These are phyloP conservation scores for Scopulariopsis brevicaulis DNA, from an alignment of 2,329 filamentous ascomycete genomes.

Conservation along the genomic window DNA sequence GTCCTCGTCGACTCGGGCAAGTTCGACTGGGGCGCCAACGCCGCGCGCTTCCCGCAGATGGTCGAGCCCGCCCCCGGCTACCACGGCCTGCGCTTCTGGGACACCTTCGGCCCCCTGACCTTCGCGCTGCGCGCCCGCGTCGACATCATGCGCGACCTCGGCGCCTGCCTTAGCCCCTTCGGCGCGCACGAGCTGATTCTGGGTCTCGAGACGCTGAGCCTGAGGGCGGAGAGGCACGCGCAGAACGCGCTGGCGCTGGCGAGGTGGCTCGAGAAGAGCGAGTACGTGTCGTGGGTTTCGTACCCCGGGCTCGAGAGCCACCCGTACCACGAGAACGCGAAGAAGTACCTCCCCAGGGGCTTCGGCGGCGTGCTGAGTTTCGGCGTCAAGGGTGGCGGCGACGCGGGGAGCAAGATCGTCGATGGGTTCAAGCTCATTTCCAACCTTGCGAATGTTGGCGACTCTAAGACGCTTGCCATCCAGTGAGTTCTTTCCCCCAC, in stretches of 20 bases:
- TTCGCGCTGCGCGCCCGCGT: slow-evolving; percentile 82
- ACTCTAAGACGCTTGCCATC: slow-evolving; percentile 89
- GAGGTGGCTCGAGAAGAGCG: slow-evolving; percentile 70
- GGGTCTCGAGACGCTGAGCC: slow-evolving; percentile 78
- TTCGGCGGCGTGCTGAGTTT: slow-evolving; percentile 89
- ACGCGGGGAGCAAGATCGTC: slow-evolving; percentile 77
- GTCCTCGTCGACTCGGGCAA: slow-evolving; percentile 81
- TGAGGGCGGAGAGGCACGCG: slow-evolving; percentile 79
- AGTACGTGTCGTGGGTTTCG: slow-evolving; percentile 83
- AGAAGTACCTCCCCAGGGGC: slow-evolving; percentile 76
- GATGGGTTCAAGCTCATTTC: slow-evolving; percentile 93
- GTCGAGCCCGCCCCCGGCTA: slow-evolving; percentile 80
- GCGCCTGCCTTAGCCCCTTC: slow-evolving; percentile 76
- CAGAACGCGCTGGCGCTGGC: slow-evolving; percentile 73
- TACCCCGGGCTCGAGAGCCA: slow-evolving; percentile 85
- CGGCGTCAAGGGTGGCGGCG: slow-evolving; percentile 78
- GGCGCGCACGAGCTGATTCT: slow-evolving; percentile 85
- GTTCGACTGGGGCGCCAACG: slow-evolving; percentile 87
- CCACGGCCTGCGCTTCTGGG: slow-evolving; percentile 89
- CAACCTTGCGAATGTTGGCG: slow-evolving; percentile 91
- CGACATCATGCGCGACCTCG: slow-evolving; percentile 81
- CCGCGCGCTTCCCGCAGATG: slow-evolving; percentile 82
- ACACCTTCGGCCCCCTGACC: slow-evolving; percentile 73
- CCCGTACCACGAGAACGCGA: slow-evolving; percentile 65
- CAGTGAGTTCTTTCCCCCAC: slow-evolving; percentile 36